These are phyloP conservation scores for Trichoderma reesei DNA, from an alignment of 495 filamentous ascomycete species.

Conservation along the genomic window DNA sequence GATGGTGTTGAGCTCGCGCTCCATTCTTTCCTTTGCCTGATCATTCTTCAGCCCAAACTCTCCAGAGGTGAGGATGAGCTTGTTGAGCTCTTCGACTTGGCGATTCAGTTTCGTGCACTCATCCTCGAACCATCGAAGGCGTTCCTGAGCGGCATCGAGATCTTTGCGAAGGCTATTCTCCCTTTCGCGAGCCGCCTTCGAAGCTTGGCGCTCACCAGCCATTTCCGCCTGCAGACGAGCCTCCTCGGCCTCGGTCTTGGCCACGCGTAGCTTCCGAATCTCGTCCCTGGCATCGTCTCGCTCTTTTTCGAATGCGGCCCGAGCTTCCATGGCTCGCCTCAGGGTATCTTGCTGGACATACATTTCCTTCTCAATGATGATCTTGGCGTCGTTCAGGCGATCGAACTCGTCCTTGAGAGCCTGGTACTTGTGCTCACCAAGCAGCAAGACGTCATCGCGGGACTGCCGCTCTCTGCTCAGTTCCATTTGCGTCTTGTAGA, in stretches of 20 bases:
- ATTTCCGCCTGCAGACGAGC: slow-evolving; percentile 74
- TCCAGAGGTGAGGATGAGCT: slow-evolving; percentile 79
- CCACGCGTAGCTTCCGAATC: slow-evolving; percentile 69
- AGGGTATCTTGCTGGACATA: slow-evolving; percentile 95
- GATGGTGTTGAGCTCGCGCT: slow-evolving; percentile 84
- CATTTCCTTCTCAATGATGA: slow-evolving; percentile 95
- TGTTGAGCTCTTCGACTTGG: slow-evolving; percentile 71
- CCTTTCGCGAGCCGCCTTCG: slow-evolving; percentile 69
- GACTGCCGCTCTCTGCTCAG: slow-evolving; percentile 88
- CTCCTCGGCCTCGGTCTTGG: slow-evolving; percentile 74
- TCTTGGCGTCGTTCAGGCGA: slow-evolving; percentile 87
- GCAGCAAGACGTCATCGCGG: slow-evolving; percentile 88
- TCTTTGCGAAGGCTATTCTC: slow-evolving; percentile 69
- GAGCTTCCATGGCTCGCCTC: slow-evolving; percentile 74
- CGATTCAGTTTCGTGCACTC: slow-evolving; percentile 64
- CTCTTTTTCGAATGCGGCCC: slow-evolving; percentile 67
- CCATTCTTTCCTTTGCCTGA: slow-evolving; percentile 84
- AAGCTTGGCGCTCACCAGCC: slow-evolving; percentile 68
- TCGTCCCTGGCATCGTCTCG: slow-evolving; percentile 84
- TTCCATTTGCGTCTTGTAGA: slow-evolving; percentile 78
- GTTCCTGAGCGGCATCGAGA: slow-evolving; percentile 58
- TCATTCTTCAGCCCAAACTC: slow-evolving; percentile 80
- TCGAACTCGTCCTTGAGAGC: slow-evolving; percentile 77
- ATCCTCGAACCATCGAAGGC: slow-evolving; percentile 61
- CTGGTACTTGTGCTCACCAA: slow-evolving; percentile 78